Evolutionary conservation across 805 yeast genomes (phyloP).

Genomic region (Candida qinlingensis): DNA sequence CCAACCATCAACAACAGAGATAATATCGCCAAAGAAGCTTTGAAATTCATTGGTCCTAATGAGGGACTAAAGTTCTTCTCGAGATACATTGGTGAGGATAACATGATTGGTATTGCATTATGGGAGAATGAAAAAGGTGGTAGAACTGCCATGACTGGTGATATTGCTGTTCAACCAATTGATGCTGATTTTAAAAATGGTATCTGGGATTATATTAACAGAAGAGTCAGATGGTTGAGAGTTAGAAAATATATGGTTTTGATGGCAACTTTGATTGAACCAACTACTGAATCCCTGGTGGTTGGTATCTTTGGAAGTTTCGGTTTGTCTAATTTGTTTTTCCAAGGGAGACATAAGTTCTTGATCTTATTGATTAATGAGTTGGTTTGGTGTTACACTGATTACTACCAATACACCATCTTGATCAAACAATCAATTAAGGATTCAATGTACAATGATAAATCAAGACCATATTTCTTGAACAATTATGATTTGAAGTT

Average conservation of each 20-base stretch:
- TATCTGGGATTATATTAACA: constrained; percentile 49
- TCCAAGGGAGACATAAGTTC: constrained; percentile 29
- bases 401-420: constrained; percentile 50
- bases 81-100: constrained; percentile 84
- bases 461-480: constrained; percentile 27
- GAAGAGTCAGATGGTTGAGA: constrained; percentile 81
- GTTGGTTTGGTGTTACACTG: constrained; percentile 58
- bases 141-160: constrained; percentile 74
- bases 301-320: constrained; percentile 63
- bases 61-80: constrained; percentile 67
- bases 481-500: constrained; percentile 19
- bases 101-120: constrained; percentile 82
- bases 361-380: constrained; percentile 47
- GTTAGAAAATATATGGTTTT: constrained; percentile 85
- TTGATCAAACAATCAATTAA: constrained; percentile 30
- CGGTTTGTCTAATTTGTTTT: constrained; percentile 45
- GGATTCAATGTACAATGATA: constrained; percentile 11
- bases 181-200: constrained; percentile 33
- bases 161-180: constrained; percentile 73
- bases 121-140: constrained; percentile 70
- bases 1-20: constrained; percentile 28
- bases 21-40: constrained; percentile 31
- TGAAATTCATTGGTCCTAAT: constrained; percentile 20
- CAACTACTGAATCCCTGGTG: constrained; percentile 73
- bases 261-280: constrained; percentile 79